These are phyloP conservation scores for Cordyceps tenuipes DNA, from an alignment of 2,329 filamentous ascomycete species.

Conservation along the genomic window DNA sequence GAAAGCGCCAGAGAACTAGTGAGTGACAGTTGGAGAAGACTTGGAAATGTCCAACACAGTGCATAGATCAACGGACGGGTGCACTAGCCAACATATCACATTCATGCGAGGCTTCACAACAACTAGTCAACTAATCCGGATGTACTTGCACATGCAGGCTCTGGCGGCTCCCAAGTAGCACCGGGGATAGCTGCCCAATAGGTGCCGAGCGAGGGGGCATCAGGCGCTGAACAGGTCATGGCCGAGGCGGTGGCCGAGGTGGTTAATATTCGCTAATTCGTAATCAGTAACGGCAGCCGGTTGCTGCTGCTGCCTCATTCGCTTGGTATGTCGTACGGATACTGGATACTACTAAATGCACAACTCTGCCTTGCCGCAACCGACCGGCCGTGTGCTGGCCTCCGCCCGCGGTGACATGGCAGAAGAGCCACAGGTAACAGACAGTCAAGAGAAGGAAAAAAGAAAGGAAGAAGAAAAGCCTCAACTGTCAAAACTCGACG, in stretches of 20 bases:
- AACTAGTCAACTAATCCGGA: background rate
- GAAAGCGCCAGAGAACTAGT: too few species aligned
- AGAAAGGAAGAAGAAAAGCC: background rate
- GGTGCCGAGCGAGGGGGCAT: background rate
- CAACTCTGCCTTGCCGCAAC: background rate
- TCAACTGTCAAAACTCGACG: background rate
- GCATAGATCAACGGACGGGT: too few species aligned
- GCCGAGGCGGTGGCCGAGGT: background rate
- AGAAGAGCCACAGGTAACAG: background rate
- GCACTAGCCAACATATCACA: too few species aligned
- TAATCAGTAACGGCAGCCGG: background rate
- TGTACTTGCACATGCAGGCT: too few species aligned
- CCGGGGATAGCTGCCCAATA: slow-evolving; percentile 10
- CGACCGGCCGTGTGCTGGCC: background rate
- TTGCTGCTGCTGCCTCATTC: background rate
- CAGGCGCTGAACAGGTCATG: background rate
- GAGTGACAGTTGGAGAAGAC: too few species aligned
- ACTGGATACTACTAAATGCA: too few species aligned
- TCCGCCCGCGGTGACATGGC: background rate
- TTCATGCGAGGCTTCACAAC: background rate
- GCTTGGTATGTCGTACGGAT: too few species aligned
- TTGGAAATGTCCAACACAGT: too few species aligned
- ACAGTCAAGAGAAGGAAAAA: background rate
- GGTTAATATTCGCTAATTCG: background rate
- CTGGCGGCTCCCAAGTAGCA: background rate